A percentile compares a stretch with the other conserved stretches of the same genome.
Conservation (phyloP, 352 stramenopile species). For the Globisporangium camurandrum region DNA sequence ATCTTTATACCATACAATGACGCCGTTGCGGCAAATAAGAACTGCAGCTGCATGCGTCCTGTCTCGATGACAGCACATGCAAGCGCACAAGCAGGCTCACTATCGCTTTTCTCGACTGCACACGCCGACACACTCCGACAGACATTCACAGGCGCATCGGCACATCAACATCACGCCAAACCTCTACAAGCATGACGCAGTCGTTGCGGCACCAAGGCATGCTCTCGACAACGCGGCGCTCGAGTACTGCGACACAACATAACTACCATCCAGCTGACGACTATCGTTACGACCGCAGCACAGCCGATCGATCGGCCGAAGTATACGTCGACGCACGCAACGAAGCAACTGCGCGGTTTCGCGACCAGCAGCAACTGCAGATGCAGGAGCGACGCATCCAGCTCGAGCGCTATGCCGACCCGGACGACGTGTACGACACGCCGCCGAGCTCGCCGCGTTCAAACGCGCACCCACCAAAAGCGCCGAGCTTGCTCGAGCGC, state of each 20-base stretch:
- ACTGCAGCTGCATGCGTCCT: background rate
- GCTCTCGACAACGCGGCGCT: background rate
- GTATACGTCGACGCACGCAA: conserved; percentile 6
- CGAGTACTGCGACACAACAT: background rate
- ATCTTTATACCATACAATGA: background rate
- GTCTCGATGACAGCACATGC: too few species aligned
- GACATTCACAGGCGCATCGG: too few species aligned
- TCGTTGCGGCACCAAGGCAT: background rate
- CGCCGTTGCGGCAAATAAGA: too few species aligned
- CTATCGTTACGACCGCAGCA: background rate
- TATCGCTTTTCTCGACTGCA: too few species aligned
- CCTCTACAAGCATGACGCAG: background rate
- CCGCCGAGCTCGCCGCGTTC: background rate
- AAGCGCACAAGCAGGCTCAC: too few species aligned
- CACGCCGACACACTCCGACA: too few species aligned
- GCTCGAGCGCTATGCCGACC: background rate
- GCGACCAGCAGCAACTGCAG: background rate
- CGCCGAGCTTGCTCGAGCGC: conserved; percentile 17
- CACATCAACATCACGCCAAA: background rate
- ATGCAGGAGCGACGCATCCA: background rate
- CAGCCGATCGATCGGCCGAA: conserved; percentile 3
- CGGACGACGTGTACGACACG: background rate
- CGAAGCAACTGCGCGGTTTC: conserved; percentile 2
- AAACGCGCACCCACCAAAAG: background rate
- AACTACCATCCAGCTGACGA: background rate